Base-by-base conservation (phyloP, 768 basidiomycete species). In the Brasilioporus rufonigricans region DNA sequence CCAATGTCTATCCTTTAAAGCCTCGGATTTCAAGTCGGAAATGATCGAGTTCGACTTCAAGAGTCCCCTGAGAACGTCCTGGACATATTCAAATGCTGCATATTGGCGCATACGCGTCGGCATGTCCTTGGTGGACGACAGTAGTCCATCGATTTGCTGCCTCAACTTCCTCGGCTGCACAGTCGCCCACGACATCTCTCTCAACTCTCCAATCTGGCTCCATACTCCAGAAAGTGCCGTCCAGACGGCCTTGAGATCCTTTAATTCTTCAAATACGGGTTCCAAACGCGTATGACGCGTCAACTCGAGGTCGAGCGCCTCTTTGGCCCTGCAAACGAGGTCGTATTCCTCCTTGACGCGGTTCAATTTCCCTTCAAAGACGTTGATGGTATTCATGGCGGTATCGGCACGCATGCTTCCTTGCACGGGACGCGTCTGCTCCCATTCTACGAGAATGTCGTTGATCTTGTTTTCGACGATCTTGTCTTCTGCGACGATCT, bases 401-500 rank as follows among this genome's bases (percentile, higher is more conserved):
- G 86, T 91, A 68, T 98, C 97, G 4, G 96, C 94, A 62, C 93
- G 90, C 81, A 98, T 86, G 73, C 84, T 92, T 36, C 97, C 97
- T 72, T 98, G 95, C 14, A 99, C 92, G 1, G 97, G 97, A 65
- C 97, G 92, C 59, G 88, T 92, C 65, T 87, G 82, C 69, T 98
- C 95, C 97, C 97, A 98, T 71, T 98, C 97, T 52, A 78, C 73
- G 16, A 97, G 78, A 54, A 93, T 82, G 64, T 97, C 94, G 63
- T 82, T 87, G 66, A 98, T 94, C 76, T 93, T 94, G 73, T 93
- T 91, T 76, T 96, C 93, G 1, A 98, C 85, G 51, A 98, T 93
- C 77, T 96, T 96, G 78, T 98, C 97, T 71, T 99, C 94, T 2
- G 97, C 94, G n/a, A 96, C 91, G 70, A 99, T 96, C 81, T 98